Percentiles rank a stretch among this genome's conserved stretches.
Conservation (phyloP, 257 asterid genomes). For the Misopates orontium region DNA sequence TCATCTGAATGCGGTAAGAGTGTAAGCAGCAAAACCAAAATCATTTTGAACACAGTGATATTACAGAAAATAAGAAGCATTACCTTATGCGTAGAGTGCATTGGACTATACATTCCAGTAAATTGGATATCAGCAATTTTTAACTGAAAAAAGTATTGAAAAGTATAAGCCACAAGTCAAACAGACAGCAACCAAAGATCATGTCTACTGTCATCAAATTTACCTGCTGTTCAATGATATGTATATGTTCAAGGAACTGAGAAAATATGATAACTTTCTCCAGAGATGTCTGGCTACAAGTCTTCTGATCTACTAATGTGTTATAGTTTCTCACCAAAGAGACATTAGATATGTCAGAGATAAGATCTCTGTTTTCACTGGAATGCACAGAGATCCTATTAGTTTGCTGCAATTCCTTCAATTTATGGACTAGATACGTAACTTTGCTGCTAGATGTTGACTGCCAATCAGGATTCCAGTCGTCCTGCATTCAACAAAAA, state of each 20-base stretch:
- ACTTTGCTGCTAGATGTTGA: constrained; percentile 98
- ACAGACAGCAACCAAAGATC: constrained; percentile 27
- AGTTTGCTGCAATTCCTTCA: constrained; percentile 61
- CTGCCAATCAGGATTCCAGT: constrained; percentile 99
- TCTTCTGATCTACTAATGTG: constrained; percentile 29
- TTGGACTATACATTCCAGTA: constrained; percentile 90
- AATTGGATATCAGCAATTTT: constrained; percentile 70
- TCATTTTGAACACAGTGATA: constrained; percentile 8
- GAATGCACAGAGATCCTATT: constrained; percentile 44
- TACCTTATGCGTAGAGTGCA: constrained; percentile 82
- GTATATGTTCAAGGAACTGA: constrained; percentile 98
- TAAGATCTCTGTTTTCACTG: constrained; percentile 32
- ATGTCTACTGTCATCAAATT: constrained; percentile 25
- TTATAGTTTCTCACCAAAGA: constrained; percentile 28
- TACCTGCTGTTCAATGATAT: constrained; percentile 94
- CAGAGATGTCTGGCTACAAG: constrained; percentile 31
- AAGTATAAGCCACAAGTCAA: constrained; percentile 26
- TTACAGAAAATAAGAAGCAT: constrained; percentile 14
- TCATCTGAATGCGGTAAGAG: constrained; percentile 57
- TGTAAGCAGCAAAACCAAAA: constrained; percentile 24
- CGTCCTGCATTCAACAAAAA: constrained; percentile 59
- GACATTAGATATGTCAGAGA: constrained; percentile 29
- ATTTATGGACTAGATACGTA: constrained; percentile 60
- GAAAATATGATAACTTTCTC: constrained; percentile 94
- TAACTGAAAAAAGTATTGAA: constrained; percentile 46